Conservation (phyloP, 176 grass and related monocot genomes). For the Puya raimondii region DNA sequence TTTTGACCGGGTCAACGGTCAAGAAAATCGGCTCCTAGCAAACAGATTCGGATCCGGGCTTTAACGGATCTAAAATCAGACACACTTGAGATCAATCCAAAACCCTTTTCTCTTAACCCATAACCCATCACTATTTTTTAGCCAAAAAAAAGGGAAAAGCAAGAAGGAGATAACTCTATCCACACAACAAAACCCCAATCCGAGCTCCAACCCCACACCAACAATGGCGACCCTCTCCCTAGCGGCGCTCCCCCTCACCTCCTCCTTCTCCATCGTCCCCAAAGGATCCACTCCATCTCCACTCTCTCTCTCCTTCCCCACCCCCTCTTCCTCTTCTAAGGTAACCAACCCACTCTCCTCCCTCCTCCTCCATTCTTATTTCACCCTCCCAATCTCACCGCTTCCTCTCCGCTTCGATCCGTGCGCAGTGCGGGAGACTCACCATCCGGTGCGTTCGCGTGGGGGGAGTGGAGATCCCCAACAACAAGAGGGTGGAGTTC, state of each 20-base stretch:
- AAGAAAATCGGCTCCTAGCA: no score
- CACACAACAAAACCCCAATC: background rate
- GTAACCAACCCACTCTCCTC: conserved; percentile 8
- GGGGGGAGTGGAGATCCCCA: conserved; percentile 89
- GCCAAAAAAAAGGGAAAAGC: no score
- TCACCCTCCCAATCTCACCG: background rate
- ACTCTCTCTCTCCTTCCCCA: conserved; percentile 14
- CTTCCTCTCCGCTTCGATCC: conserved; percentile 13
- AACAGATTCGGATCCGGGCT: no score
- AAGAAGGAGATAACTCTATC: no score
- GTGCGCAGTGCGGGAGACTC: conserved; percentile 32
- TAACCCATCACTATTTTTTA: no score
- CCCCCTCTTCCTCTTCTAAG: conserved; percentile 24
- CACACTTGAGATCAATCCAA: no score
- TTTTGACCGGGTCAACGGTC: no score
- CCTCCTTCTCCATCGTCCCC: conserved; percentile 39
- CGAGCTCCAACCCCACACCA: background rate
- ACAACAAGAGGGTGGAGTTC: conserved; percentile 83
- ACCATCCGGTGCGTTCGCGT: conserved; percentile 80
- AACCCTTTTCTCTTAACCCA: no score
- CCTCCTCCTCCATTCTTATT: background rate
- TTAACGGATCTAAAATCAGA: no score
- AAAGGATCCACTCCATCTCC: background rate
- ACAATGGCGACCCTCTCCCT: conserved; percentile 61
- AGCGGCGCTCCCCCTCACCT: conserved; percentile 39